These are phyloP conservation scores for Stevia rebaudiana DNA, from an alignment of 140 eudicot genomes.

Conservation along the genomic window DNA sequence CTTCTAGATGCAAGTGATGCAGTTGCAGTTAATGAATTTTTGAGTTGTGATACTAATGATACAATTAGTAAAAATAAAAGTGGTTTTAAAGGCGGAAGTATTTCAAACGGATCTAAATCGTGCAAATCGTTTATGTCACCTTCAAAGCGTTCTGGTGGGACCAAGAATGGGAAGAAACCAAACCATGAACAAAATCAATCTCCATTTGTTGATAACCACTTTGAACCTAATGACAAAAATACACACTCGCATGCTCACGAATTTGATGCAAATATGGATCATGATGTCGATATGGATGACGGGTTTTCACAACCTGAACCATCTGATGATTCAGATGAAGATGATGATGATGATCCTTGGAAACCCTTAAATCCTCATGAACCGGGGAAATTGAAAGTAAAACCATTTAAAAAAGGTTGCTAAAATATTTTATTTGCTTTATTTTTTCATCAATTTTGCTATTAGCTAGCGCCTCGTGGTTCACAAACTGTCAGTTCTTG, in stretches of 20 bases:
- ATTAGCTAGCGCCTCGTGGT: slow-evolving; percentile 5
- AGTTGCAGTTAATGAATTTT: slow-evolving; percentile 52
- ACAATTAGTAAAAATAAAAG: slow-evolving; percentile 35
- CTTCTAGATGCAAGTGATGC: slow-evolving; percentile 81
- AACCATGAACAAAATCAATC: slow-evolving; percentile 30
- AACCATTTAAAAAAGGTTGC: slow-evolving; percentile 71
- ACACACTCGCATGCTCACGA: slow-evolving; percentile 30
- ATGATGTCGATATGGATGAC: slow-evolving; percentile 50
- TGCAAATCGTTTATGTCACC: slow-evolving; percentile 65
- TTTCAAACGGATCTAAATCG: slow-evolving; percentile 51
- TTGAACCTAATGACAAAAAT: slow-evolving; percentile 29
- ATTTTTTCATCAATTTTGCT: neutral
- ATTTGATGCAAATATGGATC: slow-evolving; percentile 26
- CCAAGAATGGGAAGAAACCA: slow-evolving; percentile 38
- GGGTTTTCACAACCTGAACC: slow-evolving; percentile 43
- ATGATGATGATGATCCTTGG: slow-evolving; percentile 81
- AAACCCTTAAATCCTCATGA: slow-evolving; percentile 94
- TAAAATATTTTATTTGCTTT: slow-evolving; percentile 1
- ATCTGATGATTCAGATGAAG: slow-evolving; percentile 51
- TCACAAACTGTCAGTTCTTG: neutral
- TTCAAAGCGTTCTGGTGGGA: slow-evolving; percentile 46
- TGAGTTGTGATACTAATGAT: slow-evolving; percentile 28
- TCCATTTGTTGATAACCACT: slow-evolving; percentile 32
- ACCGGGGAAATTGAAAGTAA: slow-evolving; percentile 75
- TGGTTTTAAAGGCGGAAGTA: slow-evolving; percentile 38